Evolutionary conservation across 306 rosid genomes (phyloP).

Genomic region (Dicorynia guianensis): DNA sequence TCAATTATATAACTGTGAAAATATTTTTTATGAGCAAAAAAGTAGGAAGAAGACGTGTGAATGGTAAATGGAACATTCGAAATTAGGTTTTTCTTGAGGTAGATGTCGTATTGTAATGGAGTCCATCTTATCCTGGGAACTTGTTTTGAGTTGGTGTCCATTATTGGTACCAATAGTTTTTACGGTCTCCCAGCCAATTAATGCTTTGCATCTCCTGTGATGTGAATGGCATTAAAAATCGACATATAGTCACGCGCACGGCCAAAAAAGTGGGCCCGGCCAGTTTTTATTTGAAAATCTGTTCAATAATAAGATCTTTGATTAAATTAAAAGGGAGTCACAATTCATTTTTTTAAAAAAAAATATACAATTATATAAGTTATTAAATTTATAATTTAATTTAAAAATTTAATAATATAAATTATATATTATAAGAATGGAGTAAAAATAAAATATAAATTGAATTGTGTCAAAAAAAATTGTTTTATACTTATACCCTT

Average conservation of each 20-base stretch:
- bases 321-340: too few relatives aligned
- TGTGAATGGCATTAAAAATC: constrained; percentile 11
- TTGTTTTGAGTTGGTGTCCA: neutral
- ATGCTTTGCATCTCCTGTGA: neutral
- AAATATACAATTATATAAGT: too few relatives aligned
- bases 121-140: neutral
- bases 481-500: too few relatives aligned
- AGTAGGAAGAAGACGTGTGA: neutral
- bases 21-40: neutral
- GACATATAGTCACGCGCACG: neutral
- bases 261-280: neutral
- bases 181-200: neutral
- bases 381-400: too few relatives aligned
- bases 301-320: too few relatives aligned
- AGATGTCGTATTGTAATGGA: neutral
- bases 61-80: neutral
- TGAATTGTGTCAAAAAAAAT: too few relatives aligned
- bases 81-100: neutral
- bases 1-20: too few relatives aligned
- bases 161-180: neutral
- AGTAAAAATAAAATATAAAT: too few relatives aligned
- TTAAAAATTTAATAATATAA: too few relatives aligned
- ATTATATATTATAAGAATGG: too few relatives aligned
- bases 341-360: too few relatives aligned
- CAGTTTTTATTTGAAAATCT: too few relatives aligned